Evolutionary conservation across 441 rosid genomes (phyloP).

Genomic region (Hura crepitans): DNA sequence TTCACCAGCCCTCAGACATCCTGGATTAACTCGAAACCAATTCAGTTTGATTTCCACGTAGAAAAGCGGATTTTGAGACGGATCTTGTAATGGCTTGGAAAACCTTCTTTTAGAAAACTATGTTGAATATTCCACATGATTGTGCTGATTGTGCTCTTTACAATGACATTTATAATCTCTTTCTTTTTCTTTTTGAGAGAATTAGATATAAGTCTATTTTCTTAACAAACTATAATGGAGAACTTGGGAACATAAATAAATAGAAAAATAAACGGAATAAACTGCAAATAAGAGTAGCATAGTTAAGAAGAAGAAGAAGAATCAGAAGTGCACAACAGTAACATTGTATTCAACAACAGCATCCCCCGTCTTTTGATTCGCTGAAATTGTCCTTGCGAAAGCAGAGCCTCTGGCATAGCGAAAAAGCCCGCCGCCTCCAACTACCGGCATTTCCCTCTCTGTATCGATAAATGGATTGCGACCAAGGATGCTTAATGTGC

Average conservation of each 20-base stretch:
- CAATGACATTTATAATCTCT: too few relatives aligned
- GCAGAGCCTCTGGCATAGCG: constrained; percentile 36
- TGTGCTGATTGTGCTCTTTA: too few relatives aligned
- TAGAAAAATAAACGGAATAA: neutral
- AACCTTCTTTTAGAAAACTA: too few relatives aligned
- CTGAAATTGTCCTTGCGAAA: constrained; percentile 32
- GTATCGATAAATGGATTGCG: constrained; percentile 22
- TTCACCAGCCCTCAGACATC: too few relatives aligned
- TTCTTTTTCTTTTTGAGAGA: too few relatives aligned
- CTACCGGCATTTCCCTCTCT: constrained; percentile 38
- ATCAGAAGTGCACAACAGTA: constrained; percentile 32
- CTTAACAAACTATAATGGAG: too few relatives aligned
- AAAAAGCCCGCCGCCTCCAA: constrained; percentile 38
- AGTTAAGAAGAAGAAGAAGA: neutral
- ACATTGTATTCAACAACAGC: constrained; percentile 39
- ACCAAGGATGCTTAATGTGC: constrained; percentile 36
- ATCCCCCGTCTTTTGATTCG: constrained; percentile 29
- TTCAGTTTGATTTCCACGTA: too few relatives aligned
- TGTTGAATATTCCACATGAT: neutral
- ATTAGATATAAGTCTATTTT: too few relatives aligned
- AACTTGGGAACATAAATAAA: neutral
- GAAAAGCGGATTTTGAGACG: too few relatives aligned
- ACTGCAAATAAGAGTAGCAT: neutral
- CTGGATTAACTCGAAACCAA: too few relatives aligned
- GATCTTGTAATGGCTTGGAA: too few relatives aligned